phyloP scores from a whole-genome alignment of 2,329 filamentous ascomycete genomes.

The Nemania serpens region DNA sequence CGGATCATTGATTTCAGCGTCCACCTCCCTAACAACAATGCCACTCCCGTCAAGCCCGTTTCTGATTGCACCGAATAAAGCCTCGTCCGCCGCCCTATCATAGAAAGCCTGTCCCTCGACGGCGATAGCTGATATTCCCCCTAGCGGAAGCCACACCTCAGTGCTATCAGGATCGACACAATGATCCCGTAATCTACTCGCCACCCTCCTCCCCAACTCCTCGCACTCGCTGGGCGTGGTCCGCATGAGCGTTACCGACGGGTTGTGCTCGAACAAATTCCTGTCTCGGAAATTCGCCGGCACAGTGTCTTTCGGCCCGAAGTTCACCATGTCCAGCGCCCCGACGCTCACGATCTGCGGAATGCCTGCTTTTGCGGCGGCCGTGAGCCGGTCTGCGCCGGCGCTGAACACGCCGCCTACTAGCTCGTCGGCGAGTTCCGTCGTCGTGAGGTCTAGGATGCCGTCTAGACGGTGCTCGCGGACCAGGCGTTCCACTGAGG shows the following conservation, averaged over 20 bases:
- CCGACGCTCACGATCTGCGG: constrained; percentile 58
- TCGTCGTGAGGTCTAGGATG: constrained; percentile 73
- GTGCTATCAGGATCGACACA: constrained; percentile 48
- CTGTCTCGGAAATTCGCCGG: constrained; percentile 58
- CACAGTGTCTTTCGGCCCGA: constrained; percentile 35
- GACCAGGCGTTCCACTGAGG: constrained; percentile 63
- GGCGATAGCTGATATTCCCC: constrained; percentile 66
- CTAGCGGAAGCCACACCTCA: constrained; percentile 63
- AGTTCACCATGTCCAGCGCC: constrained; percentile 54
- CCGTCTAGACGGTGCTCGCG: constrained; percentile 63
- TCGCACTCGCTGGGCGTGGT: constrained; percentile 62
- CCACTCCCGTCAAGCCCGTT: constrained; percentile 52
- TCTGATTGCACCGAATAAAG: constrained; percentile 58
- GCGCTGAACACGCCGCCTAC: constrained; percentile 68
- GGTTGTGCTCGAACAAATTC: constrained; percentile 67
- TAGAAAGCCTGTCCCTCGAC: constrained; percentile 59
- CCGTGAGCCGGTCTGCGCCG: constrained; percentile 59
- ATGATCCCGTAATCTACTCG: constrained; percentile 52
- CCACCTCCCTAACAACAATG: constrained; percentile 55
- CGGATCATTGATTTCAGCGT: constrained; percentile 58
- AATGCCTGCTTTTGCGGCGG: constrained; percentile 60
- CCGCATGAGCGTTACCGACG: constrained; percentile 68
- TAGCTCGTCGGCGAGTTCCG: constrained; percentile 68
- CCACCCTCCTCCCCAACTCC: constrained; percentile 61
- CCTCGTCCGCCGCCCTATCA: constrained; percentile 48